Percentiles rank a stretch among this genome's conserved stretches.
These are phyloP conservation scores for Suillus tomentosus DNA, from an alignment of 768 basidiomycete species.

Conservation along the genomic window DNA sequence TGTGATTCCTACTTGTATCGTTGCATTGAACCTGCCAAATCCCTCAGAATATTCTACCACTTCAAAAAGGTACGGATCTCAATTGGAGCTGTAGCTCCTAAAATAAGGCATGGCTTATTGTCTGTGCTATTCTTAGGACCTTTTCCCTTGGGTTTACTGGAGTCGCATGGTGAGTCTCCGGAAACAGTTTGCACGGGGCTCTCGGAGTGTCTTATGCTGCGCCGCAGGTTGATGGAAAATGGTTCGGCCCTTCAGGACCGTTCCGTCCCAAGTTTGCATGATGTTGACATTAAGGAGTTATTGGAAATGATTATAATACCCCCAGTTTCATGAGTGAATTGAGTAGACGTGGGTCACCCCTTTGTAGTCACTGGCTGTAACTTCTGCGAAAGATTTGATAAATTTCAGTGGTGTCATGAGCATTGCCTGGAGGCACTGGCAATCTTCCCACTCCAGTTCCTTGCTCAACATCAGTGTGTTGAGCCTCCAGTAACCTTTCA, in stretches of 20 bases:
- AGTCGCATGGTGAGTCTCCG: constrained; percentile 57
- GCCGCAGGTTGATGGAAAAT: constrained; percentile 40
- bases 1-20: not conserved
- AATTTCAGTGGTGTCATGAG: no score
- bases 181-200: constrained; percentile 48
- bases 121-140: constrained; percentile 24
- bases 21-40: constrained; percentile 12
- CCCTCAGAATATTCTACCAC: constrained; percentile 73
- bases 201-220: constrained; percentile 68
- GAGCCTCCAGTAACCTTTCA: no score
- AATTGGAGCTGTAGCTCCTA: constrained; percentile 6
- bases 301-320: not conserved
- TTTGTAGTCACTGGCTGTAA: no score
- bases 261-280: constrained; percentile 40
- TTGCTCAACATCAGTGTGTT: no score
- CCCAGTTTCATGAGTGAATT: no score
- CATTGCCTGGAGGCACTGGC: no score
- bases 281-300: constrained; percentile 13
- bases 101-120: not conserved
- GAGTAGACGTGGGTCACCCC: no score
- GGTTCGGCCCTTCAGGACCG: constrained; percentile 50
- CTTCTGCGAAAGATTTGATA: no score
- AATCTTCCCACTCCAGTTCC: no score
- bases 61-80: constrained; percentile 66
- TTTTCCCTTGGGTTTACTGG: constrained; percentile 66